Evolutionary conservation across 2,329 filamentous ascomycete species (phyloP), one percentile per base, ranked within the genome.

Genomic region (Fusarium bactridioides): DNA sequence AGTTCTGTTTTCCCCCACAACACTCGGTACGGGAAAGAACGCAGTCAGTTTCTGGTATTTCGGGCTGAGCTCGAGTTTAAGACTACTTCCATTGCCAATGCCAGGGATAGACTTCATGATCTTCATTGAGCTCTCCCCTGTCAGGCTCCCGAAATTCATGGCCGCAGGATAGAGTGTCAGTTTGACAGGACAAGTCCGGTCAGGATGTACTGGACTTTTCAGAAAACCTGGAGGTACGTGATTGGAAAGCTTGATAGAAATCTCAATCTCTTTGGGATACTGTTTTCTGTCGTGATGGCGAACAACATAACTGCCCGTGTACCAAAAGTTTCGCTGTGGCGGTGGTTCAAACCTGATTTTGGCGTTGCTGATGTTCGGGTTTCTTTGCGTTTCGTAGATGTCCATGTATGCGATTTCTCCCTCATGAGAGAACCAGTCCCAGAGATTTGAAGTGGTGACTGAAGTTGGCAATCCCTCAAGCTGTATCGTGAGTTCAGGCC

Each of bases 71-170:
- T 80, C 78, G 16, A 84, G 40, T 21, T 69, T 76, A 10, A 82
- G 33, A 4, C 48, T 66, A 25, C 54, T 50, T 37, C 73, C 67
- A 4, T 61, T 61, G 10, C 50, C 13, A 7, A 62, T 56, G 5
- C 62, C 29, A 8, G 44, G 40, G n/a, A 80, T 38, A 3, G 75
- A 73, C 58, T 86, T 86, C 85, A 93, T 88, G 13, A 84, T 80
- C 78, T 91, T 87, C 85, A 94, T 89, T 0, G 83, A 83, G 6
- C 81, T 82, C 9, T 87, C 85, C 3, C 85, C 80, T 4, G 86
- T 74, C 81, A 90, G 85, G 44, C 89, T 83, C 0, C 93, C 92
- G 73, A 94, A 92, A 23, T 89, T 86, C 4, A 94, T 76, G 1
- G 81, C 82, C 3, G 78, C 74, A 6, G 87, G 83, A 4, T 79